Evolutionary conservation across 2,329 filamentous ascomycete genomes (phyloP).

Genomic region (Apiospora kogelbergensis): DNA sequence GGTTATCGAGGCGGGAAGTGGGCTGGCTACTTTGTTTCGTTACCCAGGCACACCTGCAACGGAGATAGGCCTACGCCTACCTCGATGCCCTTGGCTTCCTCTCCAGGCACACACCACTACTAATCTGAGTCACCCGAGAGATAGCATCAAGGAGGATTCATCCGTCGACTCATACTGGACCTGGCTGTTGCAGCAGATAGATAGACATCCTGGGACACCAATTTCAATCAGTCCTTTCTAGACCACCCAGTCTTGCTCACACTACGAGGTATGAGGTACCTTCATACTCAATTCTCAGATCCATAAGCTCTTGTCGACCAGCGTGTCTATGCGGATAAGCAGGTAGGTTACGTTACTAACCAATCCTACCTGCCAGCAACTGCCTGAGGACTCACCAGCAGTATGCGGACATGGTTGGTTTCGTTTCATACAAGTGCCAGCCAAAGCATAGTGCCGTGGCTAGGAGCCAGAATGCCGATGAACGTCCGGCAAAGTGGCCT

Average conservation of each 20-base stretch:
- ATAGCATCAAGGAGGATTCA: too few relatives aligned
- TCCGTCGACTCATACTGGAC: not conserved
- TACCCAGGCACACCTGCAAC: not conserved
- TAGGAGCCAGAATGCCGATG: not conserved
- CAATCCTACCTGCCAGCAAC: not conserved
- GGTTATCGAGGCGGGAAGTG: not conserved
- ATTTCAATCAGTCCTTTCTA: not conserved
- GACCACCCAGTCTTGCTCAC: not conserved
- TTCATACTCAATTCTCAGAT: not conserved
- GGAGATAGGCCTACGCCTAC: not conserved
- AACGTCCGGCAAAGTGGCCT: constrained; percentile 4
- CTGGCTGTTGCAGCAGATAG: too few relatives aligned
- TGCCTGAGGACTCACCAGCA: not conserved
- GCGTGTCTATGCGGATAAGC: not conserved
- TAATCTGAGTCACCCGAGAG: not conserved
- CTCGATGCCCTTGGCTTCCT: too few relatives aligned
- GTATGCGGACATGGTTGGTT: not conserved
- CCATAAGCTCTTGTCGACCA: not conserved
- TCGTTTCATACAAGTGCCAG: not conserved
- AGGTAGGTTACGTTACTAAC: not conserved
- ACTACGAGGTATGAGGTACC: too few relatives aligned
- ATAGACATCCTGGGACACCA: not conserved
- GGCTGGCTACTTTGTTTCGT: not conserved
- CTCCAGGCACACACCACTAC: not conserved
- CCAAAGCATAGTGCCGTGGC: not conserved